Evolutionary conservation across 2,329 filamentous ascomycete genomes (phyloP), one percentile per base, ranked within the genome.

Genomic region (Phaeosphaeria sp.): DNA sequence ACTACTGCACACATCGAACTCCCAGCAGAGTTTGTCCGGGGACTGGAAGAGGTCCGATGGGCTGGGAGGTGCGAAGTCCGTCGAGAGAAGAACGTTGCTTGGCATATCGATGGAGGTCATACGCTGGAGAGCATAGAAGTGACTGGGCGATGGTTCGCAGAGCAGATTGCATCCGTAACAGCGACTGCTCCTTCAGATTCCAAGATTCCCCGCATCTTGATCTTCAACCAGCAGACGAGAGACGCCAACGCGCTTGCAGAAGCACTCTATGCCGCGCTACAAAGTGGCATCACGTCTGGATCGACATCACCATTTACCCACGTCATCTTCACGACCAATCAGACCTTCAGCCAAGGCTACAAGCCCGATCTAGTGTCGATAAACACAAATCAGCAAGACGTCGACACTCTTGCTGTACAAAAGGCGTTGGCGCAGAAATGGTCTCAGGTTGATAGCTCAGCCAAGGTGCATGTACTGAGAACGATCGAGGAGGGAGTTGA

Each of bases 201-300:
- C 13, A 54, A 59, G 20, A 53, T 60, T 9, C 71, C 79, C 6
- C 81, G 91, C 0, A 81, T 90, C 56, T 80, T 98, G 46, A 84
- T 98, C 48, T 98, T 98, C 82, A 97, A 97, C 77, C 94, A 97
- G 77, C 92, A 97, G 72, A 92, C 92, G 9, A 87, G 93, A 30
- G 89, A 97, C 70, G 91, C 91, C 5, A 79, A 81, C 3, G 81
- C 84, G 17, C 83, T 96, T 1, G 84, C 94, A 2, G 79, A 78
- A 30, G 83, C 83, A 0, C 80, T 97, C 1, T 82, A 92, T 55
- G 73, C 80, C 9, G 86, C 86, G 2, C 79, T 91, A 51, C 73
- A 75, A 53, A 62, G 46, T 13, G 67, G 69, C 33, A 60, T 74
- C 6, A 66, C 64, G 5, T 64, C 69, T 9, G 70, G 66, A 7